phyloP scores from a whole-genome alignment of 129 eudicot genomes.

The Saposhnikovia divaricata region DNA sequence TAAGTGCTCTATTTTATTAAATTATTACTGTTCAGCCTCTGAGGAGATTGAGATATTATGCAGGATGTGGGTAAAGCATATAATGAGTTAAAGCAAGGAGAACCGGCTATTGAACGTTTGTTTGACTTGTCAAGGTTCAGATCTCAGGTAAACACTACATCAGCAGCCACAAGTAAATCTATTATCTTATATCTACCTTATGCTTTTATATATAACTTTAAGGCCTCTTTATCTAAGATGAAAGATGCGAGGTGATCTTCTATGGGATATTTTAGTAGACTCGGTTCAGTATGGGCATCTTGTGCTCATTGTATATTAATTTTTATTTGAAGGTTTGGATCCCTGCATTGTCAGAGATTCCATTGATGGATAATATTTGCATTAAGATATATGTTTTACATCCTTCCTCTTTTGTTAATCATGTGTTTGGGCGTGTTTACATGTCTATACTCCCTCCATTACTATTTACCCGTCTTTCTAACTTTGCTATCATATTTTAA shows the following conservation, averaged over 20 bases:
- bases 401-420: neutral
- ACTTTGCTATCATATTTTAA: neutral
- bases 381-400: neutral
- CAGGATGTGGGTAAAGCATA: slow-evolving; percentile 97
- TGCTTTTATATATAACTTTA: neutral
- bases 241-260: neutral
- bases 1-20: neutral
- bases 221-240: neutral
- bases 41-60: slow-evolving; percentile 23
- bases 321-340: neutral
- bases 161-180: neutral
- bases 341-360: neutral
- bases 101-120: slow-evolving; percentile 90
- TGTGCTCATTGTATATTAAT: neutral
- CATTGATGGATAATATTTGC: neutral
- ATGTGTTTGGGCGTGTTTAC: neutral
- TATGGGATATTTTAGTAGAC: neutral
- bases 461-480: neutral
- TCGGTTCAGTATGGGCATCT: neutral
- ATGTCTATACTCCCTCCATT: neutral
- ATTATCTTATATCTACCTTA: neutral
- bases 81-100: slow-evolving; percentile 97
- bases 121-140: slow-evolving; percentile 59
- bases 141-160: slow-evolving; percentile 40
- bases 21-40: neutral